These are phyloP conservation scores for Kalmanozyma brasiliensis DNA, from an alignment of 1,284 basidiomycete genomes.

Conservation along the genomic window DNA sequence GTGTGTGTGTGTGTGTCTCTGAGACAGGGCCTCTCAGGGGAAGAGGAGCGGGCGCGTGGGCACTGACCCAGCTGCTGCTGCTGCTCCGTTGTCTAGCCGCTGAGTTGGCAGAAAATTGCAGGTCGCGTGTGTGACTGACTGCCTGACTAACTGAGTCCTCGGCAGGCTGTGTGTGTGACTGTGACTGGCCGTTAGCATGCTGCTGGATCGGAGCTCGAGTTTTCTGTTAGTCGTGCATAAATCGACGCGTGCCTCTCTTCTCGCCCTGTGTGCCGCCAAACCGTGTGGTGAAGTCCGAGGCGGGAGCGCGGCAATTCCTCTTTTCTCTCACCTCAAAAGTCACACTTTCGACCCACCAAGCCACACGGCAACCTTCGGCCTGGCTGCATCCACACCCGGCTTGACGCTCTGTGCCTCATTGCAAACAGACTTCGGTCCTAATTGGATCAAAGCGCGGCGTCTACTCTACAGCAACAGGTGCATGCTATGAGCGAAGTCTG, in stretches of 20 bases:
- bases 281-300: constrained; percentile 2
- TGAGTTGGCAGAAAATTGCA: not conserved
- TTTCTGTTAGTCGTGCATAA: too few species aligned
- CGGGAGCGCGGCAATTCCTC: not conserved
- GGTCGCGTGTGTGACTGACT: not conserved
- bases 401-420: too few species aligned
- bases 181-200: not conserved
- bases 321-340: too few species aligned
- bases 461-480: too few species aligned
- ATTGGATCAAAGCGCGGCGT: too few species aligned
- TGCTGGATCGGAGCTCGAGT: too few species aligned
- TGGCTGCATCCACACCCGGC: too few species aligned
- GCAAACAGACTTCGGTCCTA: too few species aligned
- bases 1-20: not conserved
- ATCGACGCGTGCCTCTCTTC: constrained; percentile 7
- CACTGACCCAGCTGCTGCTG: too few species aligned
- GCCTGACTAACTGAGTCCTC: too few species aligned
- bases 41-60: not conserved
- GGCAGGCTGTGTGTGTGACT: not conserved
- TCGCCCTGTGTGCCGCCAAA: not conserved
- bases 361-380: not conserved
- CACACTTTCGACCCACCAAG: too few species aligned
- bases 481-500: too few species aligned
- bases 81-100: not conserved
- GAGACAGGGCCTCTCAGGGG: not conserved